Evolutionary conservation across 257 asterid genomes (phyloP), one percentile per base, ranked within the genome.

Genomic region (Asclepias syriaca): DNA sequence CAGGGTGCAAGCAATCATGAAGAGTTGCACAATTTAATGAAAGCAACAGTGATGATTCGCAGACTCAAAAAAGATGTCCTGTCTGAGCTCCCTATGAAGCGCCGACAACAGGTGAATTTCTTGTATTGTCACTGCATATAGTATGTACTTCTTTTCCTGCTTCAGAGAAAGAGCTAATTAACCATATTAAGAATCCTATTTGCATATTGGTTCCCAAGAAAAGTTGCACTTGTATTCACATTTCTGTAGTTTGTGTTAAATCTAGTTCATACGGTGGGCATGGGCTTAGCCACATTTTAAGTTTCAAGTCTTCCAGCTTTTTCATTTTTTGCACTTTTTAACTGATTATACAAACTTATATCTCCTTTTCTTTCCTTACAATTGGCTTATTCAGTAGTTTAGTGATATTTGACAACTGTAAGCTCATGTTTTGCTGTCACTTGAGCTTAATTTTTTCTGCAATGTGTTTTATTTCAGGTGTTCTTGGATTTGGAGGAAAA

Each of bases 1-100:
- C 97, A 91, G 88, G 99, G 99, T 80, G 96, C 99, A 76, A 91
- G 97, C 75, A 94, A 94, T 81, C 97, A 84, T 43, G 99, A 94
- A 72, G 99, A 91, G 93, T 88, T 94, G 79, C 97, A 94, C 82
- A 91, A 87, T 82, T 81, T 94, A 85, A 91, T 94, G 85, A 94
- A 94, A 84, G 90, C 97, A 65, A 94, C 97, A 34, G 77, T 88
- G 70, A 91, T 94, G 99, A 88, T 94, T 76, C 93, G 97, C 49
- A 88, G 99, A 66, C 95, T 94, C 29, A 94, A 94, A 85, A 94
- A 89, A 78, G 99, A 94, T 80, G 99, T 94, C 76, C 97, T 94
- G 69, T 51, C 90, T 50, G 92, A 94, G 86, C 96, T 94, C 75
- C 99, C 99, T 34, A 81, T 80, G 81, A 94, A 94, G 73, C 96